Percentiles rank a stretch among this genome's conserved stretches.
These are phyloP conservation scores for Fusarium chaquense DNA, from an alignment of 2,329 filamentous ascomycete species.

Conservation along the genomic window DNA sequence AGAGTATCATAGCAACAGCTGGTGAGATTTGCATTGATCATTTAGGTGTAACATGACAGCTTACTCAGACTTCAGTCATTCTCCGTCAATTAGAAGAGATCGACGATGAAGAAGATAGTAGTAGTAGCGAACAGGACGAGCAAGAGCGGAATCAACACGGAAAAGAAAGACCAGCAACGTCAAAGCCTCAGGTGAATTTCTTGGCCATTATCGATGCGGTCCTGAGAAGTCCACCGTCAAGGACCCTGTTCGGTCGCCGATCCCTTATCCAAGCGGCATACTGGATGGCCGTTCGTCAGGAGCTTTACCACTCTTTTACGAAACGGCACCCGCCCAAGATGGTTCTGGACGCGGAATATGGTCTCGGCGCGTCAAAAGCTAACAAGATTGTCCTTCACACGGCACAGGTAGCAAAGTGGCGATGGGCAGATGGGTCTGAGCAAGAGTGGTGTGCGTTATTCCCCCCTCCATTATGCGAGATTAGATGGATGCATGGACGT, in stretches of 20 bases:
- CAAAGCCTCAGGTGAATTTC: constrained; percentile 53
- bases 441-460: constrained; percentile 54
- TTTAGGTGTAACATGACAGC: background rate
- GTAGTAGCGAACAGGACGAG: constrained; percentile 37
- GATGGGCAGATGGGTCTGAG: constrained; percentile 53
- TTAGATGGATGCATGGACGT: background rate
- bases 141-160: constrained; percentile 15
- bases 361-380: constrained; percentile 52
- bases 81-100: constrained; percentile 57
- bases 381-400: constrained; percentile 58
- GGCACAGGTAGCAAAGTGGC: constrained; percentile 57
- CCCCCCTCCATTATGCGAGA: background rate
- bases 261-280: constrained; percentile 56
- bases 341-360: constrained; percentile 52
- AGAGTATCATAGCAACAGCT: constrained; percentile 56
- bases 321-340: constrained; percentile 55
- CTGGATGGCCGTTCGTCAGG: constrained; percentile 57
- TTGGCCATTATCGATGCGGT: constrained; percentile 57
- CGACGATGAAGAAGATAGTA: constrained; percentile 53
- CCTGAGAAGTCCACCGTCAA: constrained; percentile 53
- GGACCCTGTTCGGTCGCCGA: constrained; percentile 52
- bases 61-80: constrained; percentile 48
- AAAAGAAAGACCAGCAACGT: background rate
- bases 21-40: background rate
- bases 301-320: constrained; percentile 58